A percentile compares a stretch with the other conserved stretches of the same genome.
phyloP scores from a whole-genome alignment of 148 eudicot genomes.

The Rhododendron griersonianum region DNA sequence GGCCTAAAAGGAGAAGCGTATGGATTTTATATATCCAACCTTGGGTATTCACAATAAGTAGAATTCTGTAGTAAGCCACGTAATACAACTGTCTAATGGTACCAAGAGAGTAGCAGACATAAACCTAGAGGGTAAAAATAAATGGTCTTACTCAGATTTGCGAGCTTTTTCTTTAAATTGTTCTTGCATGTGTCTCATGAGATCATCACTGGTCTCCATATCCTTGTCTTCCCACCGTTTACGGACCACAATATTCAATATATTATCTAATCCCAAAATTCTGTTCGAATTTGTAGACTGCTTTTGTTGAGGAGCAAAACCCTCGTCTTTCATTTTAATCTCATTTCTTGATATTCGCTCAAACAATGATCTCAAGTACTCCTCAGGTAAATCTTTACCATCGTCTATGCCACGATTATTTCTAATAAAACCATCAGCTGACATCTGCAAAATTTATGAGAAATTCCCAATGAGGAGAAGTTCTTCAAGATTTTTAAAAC shows the following conservation, averaged over 20 bases:
- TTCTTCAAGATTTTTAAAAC: slow-evolving; percentile 1
- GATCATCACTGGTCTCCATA: slow-evolving; percentile 85
- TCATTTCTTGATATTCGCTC: slow-evolving; percentile 89
- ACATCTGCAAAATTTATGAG: slow-evolving; percentile 59
- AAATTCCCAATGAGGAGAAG: slow-evolving; percentile 1
- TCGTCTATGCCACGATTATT: slow-evolving; percentile 99
- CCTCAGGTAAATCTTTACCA: slow-evolving; percentile 95
- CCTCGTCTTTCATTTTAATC: slow-evolving; percentile 95
- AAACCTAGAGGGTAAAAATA: neutral
- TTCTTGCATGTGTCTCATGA: slow-evolving; percentile 94
- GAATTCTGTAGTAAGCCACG: neutral
- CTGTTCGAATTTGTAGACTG: slow-evolving; percentile 77
- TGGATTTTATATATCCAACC: neutral
- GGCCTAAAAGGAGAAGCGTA: neutral
- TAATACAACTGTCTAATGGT: neutral
- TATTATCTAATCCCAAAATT: slow-evolving; percentile 85
- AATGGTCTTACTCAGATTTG: slow-evolving; percentile 85
- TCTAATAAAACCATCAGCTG: slow-evolving; percentile 88
- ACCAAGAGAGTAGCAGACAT: neutral
- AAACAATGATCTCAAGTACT: slow-evolving; percentile 80
- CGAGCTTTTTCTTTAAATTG: slow-evolving; percentile 99
- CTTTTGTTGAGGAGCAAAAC: slow-evolving; percentile 66
- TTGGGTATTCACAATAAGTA: neutral
- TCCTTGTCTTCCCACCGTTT: slow-evolving; percentile 74
- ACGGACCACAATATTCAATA: slow-evolving; percentile 87